phyloP scores from a whole-genome alignment of 2,329 filamentous ascomycete genomes.

The Colletotrichum sp. region DNA sequence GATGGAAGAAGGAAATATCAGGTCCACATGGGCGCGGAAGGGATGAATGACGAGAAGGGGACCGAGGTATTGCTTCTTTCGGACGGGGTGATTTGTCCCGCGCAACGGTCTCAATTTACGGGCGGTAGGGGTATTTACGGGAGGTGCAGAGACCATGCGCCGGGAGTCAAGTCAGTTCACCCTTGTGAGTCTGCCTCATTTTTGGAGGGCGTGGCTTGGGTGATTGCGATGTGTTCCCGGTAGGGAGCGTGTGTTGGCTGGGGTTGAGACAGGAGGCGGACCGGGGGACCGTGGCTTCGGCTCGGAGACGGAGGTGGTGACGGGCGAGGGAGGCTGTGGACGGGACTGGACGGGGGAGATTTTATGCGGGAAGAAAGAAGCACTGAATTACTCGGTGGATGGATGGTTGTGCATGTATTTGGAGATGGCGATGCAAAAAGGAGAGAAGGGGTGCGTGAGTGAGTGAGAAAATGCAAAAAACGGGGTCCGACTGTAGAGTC shows the following conservation, averaged over 20 bases:
- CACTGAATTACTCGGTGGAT: no score
- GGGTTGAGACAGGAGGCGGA: background rate
- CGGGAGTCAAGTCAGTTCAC: background rate
- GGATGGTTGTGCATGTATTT: background rate
- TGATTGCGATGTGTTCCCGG: background rate
- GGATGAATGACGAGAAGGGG: background rate
- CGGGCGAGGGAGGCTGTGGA: no score
- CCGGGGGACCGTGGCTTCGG: background rate
- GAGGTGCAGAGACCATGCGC: background rate
- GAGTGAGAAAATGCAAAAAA: background rate
- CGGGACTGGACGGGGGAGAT: no score
- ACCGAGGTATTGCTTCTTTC: background rate
- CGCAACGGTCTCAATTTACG: background rate
- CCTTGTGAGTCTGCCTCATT: background rate
- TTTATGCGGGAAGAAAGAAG: background rate
- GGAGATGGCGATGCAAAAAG: background rate
- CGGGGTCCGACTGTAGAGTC: accelerated
- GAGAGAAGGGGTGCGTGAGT: background rate
- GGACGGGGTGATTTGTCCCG: background rate
- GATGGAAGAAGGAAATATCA: background rate
- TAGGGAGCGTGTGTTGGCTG: background rate
- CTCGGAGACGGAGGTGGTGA: background rate
- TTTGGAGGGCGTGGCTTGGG: background rate
- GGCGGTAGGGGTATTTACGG: background rate
- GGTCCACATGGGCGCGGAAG: background rate